These are phyloP conservation scores for Suillus hirtellus DNA, from an alignment of 768 basidiomycete genomes.

Conservation along the genomic window DNA sequence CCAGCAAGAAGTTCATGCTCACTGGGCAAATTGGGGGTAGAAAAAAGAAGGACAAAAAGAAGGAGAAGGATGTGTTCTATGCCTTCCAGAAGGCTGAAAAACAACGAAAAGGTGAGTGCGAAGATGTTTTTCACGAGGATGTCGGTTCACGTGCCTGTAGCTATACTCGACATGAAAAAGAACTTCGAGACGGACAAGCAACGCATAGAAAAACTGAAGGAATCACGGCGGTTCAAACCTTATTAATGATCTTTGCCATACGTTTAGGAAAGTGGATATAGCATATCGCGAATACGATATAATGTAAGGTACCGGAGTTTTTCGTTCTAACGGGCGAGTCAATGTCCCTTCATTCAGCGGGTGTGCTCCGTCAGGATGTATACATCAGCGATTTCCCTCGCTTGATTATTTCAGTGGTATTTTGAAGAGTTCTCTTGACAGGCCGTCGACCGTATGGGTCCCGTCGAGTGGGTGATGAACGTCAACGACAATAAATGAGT, in stretches of 20 bases:
- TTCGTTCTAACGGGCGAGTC: not conserved
- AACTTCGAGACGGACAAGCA: conserved; percentile 90
- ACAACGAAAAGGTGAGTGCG: conserved; percentile 70
- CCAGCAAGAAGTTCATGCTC: conserved; percentile 55
- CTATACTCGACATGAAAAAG: conserved; percentile 60
- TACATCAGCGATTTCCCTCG: not conserved
- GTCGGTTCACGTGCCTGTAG: conserved; percentile 31
- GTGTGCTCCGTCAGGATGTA: not conserved
- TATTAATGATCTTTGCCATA: conserved; percentile 50
- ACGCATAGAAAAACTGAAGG: conserved; percentile 47
- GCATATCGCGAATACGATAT: too few relatives aligned
- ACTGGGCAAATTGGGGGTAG: conserved; percentile 36
- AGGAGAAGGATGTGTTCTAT: conserved; percentile 81
- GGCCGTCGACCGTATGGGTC: not conserved
- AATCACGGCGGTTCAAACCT: conserved; percentile 81
- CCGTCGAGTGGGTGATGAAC: not conserved
- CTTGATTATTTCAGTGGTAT: not conserved
- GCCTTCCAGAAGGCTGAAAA: conserved; percentile 90
- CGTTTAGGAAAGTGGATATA: not conserved
- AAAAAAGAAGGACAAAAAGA: conserved; percentile 53
- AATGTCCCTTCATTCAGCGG: not conserved
- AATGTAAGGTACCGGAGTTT: not conserved
- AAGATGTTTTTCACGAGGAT: conserved; percentile 6
- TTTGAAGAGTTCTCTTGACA: not conserved
- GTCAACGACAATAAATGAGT: too few relatives aligned